These are phyloP conservation scores for Sporodiniella umbellata DNA, from an alignment of 371 early-diverging fungal genomes.

Conservation along the genomic window DNA sequence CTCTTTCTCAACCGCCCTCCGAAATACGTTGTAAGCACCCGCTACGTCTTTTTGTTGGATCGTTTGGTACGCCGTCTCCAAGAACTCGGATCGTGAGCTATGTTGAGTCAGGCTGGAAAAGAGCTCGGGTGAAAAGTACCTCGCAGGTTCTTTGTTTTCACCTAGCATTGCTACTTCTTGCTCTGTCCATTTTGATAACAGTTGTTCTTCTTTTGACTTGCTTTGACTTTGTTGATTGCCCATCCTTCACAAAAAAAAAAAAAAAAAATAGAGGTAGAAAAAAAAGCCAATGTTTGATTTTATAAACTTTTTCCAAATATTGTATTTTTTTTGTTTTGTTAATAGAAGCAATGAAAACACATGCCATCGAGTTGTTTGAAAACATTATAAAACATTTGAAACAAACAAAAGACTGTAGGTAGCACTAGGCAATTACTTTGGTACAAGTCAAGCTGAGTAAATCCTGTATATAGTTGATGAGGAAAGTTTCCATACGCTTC, in stretches of 20 bases:
- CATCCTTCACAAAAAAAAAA: slow-evolving; percentile 6
- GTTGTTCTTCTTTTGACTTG: slow-evolving; percentile 1
- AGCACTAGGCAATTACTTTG: too few species aligned
- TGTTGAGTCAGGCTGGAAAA: not conserved
- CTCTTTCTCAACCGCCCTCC: slow-evolving; percentile 1
- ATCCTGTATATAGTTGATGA: slow-evolving; percentile 13
- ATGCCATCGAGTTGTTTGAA: not conserved
- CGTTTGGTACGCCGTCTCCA: not conserved
- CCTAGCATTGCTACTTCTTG: slow-evolving; percentile 4
- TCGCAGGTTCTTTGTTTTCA: not conserved
- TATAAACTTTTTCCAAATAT: too few species aligned
- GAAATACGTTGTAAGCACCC: slow-evolving; percentile 13
- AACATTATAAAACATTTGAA: slow-evolving; percentile 3
- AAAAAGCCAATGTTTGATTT: not conserved
- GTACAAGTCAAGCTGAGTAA: too few species aligned
- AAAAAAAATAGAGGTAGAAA: not conserved
- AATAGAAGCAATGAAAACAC: not conserved
- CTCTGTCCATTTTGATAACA: slow-evolving; percentile 9
- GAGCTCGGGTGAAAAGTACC: not conserved
- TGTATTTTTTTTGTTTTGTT: not conserved
- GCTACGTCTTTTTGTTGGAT: not conserved
- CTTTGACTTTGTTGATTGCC: slow-evolving; percentile 16
- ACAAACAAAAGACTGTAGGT: not conserved
- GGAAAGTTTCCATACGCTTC: slow-evolving; percentile 11
- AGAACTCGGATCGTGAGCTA: not conserved